These are phyloP conservation scores for Eimeria brunetti DNA, from an alignment of 169 alveolate genomes.

Conservation along the genomic window DNA sequence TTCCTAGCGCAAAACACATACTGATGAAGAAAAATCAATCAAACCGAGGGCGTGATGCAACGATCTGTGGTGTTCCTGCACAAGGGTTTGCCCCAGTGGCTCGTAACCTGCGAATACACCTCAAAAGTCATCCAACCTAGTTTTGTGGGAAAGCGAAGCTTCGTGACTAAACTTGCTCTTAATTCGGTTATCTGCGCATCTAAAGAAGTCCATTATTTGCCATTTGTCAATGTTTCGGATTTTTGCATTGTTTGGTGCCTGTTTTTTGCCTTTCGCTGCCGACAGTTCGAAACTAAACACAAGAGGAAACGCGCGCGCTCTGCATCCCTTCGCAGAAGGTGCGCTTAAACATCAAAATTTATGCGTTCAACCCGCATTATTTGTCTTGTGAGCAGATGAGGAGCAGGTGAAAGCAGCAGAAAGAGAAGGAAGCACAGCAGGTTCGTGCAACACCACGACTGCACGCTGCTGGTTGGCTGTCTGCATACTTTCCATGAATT, in stretches of 20 bases:
- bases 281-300: constrained; percentile 8
- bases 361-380: neutral
- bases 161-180: neutral
- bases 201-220: neutral
- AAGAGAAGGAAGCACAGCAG: constrained; percentile 22
- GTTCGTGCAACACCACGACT: constrained; percentile 21
- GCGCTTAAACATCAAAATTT: too few relatives aligned
- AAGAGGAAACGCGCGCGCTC: neutral
- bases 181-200: neutral
- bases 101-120: constrained; percentile 4
- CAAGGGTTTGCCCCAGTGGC: neutral
- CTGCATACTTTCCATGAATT: neutral
- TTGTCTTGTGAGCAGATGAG: neutral
- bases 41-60: neutral
- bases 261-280: neutral
- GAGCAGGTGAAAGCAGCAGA: constrained; percentile 34
- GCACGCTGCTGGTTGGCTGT: neutral
- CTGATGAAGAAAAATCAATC: neutral
- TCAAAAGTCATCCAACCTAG: neutral
- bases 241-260: neutral
- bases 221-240: neutral
- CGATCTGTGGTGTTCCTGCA: neutral
- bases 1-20: neutral
- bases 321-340: constrained; percentile 51
- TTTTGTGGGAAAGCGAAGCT: neutral